These are phyloP conservation scores for Abortiporus biennis DNA, from an alignment of 1,284 basidiomycete genomes.

Conservation along the genomic window DNA sequence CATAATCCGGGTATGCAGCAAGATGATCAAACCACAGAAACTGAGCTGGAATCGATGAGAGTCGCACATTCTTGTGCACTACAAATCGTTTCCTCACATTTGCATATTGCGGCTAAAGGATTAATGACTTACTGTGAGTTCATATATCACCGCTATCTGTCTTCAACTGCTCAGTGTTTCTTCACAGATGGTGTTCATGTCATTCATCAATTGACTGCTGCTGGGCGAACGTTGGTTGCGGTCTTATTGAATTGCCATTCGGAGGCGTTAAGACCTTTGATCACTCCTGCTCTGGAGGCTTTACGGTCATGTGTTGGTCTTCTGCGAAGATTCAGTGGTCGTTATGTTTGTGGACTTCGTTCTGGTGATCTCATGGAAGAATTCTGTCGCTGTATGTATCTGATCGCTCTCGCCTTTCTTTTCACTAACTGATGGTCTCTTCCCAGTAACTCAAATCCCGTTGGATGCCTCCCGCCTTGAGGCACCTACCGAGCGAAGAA, in stretches of 20 bases:
- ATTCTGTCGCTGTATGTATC: slow-evolving; percentile 76
- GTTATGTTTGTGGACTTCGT: slow-evolving; percentile 81
- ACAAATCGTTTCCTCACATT: slow-evolving; percentile 76
- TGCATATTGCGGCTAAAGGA: slow-evolving; percentile 80
- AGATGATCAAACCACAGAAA: slow-evolving; percentile 41
- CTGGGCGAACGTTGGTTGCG: slow-evolving; percentile 83
- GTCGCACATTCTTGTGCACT: slow-evolving; percentile 69
- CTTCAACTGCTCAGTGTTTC: slow-evolving; percentile 5
- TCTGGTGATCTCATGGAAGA: slow-evolving; percentile 90
- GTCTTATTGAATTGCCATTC: slow-evolving; percentile 76
- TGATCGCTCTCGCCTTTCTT: not conserved
- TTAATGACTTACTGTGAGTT: slow-evolving; percentile 88
- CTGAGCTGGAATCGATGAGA: slow-evolving; percentile 63
- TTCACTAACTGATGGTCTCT: not conserved
- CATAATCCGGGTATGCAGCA: too few species aligned
- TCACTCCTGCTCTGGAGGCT: slow-evolving; percentile 76
- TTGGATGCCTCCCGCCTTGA: slow-evolving; percentile 59
- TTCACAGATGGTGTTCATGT: slow-evolving; percentile 81
- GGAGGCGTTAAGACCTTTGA: slow-evolving; percentile 62
- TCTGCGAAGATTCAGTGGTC: slow-evolving; percentile 70
- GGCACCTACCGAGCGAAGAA: slow-evolving; percentile 38
- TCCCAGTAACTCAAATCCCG: slow-evolving; percentile 81
- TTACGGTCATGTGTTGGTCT: slow-evolving; percentile 81
- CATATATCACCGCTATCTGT: slow-evolving; percentile 8
- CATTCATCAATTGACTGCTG: slow-evolving; percentile 88